Evolutionary conservation across 371 early-diverging fungal species (phyloP), one percentile per base, ranked within the genome.

Genomic region (Actinomortierella ambigua): DNA sequence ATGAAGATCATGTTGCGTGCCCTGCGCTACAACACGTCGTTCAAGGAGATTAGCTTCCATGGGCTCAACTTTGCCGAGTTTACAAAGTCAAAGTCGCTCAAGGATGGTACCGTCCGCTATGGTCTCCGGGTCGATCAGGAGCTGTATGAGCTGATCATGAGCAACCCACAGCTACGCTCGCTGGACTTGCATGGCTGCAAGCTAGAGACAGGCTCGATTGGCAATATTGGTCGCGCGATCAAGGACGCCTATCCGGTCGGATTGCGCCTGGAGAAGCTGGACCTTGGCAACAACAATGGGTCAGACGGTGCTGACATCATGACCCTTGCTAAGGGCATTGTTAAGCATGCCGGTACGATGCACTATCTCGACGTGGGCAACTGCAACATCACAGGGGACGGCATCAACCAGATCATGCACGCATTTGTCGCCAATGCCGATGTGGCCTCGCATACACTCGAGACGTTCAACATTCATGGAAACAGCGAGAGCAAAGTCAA

Each of bases 341-440:
- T 71, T 57, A 71, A 71, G 51, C 73, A 71, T 29, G 73, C 73
- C 1, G 73, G 73, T 18, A 71, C 73, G 5, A 53, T 71, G 11
- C 63, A 66, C 4, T 20, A 27, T 1, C 42, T 71, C 40, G 56
- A 71, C 47, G 67, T 71, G 1, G 73, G 73, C 28, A 53, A 56
- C 53, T 71, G 73, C 20, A 62, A 66, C 43, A 65, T 71, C 50
- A 71, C 73, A 14, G 73, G 73, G n/a, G 73, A 71, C 29, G 73
- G 73, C 17, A 71, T 71, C 60, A 71, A 71, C 18, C 73, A 71
- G 50, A 59, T 71, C 57, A 71, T 71, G 73, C 73, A 71, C 22
- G 73, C 73, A 13, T 71, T 71, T 53, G 73, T 71, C 28, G 73
- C 73, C 60, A 71, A 71, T 42, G 66, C 73, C 0, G 73, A 71